Percentiles rank a stretch among this genome's conserved stretches.
Conservation (phyloP, 2,329 filamentous ascomycete species). For the Fusarium compactum region DNA sequence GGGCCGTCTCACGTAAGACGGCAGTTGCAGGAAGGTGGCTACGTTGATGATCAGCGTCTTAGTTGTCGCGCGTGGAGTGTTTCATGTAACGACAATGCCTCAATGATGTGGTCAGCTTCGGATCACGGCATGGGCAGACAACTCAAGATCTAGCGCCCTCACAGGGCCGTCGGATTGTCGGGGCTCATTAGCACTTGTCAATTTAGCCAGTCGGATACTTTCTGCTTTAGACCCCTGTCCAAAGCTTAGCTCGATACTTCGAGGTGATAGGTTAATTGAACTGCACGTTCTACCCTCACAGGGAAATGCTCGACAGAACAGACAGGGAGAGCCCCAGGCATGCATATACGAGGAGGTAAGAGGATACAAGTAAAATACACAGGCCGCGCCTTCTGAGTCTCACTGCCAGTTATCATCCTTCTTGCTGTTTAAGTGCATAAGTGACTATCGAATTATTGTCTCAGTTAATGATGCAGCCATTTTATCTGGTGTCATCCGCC, state of each 20-base stretch:
- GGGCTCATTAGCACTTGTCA: not conserved
- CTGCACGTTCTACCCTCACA: accelerated
- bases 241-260: not conserved
- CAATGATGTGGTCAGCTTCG: not conserved
- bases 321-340: not conserved
- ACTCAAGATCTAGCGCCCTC: not conserved
- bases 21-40: not conserved
- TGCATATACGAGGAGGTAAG: not conserved
- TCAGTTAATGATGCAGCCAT: not conserved
- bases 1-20: not conserved
- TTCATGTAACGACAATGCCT: not conserved
- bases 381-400: not conserved
- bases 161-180: not conserved
- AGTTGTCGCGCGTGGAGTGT: not conserved
- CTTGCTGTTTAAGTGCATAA: not conserved
- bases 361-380: not conserved
- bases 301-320: not conserved
- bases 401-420: accelerated
- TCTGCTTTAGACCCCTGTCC: not conserved
- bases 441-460: not conserved
- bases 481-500: not conserved
- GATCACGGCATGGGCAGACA: not conserved
- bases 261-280: accelerated
- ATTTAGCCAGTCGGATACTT: not conserved
- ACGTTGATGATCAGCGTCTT: not conserved